phyloP scores from a whole-genome alignment of 2,329 filamentous ascomycete genomes.

The Phialocephala subalpina region DNA sequence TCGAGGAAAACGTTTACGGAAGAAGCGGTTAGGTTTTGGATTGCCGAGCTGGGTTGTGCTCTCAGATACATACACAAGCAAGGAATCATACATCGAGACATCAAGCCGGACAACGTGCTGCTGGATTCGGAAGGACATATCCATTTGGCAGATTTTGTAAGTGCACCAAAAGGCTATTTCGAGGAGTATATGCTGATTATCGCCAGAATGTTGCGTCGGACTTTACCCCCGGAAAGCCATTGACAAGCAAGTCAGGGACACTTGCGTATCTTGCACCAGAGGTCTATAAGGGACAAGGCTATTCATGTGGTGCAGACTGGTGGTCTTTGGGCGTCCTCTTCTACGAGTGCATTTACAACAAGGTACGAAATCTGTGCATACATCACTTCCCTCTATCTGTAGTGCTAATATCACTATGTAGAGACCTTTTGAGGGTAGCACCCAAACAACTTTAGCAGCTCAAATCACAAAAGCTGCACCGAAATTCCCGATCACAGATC shows the following conservation, averaged over 20 bases:
- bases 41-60: constrained; percentile 91
- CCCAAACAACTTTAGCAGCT: constrained; percentile 79
- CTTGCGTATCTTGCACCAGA: constrained; percentile 95
- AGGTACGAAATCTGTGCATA: constrained; percentile 61
- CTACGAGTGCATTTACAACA: constrained; percentile 99
- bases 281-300: constrained; percentile 90
- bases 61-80: constrained; percentile 86
- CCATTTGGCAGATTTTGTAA: constrained; percentile 95
- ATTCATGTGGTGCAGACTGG: constrained; percentile 93
- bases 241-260: constrained; percentile 97
- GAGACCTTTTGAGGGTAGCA: constrained; percentile 93
- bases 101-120: constrained; percentile 92
- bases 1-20: constrained; percentile 98
- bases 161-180: constrained; percentile 46
- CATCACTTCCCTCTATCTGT: not conserved
- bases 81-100: constrained; percentile 88
- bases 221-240: constrained; percentile 78
- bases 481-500: constrained; percentile 90
- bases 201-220: constrained; percentile 93
- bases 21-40: constrained; percentile 96
- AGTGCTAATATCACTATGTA: constrained; percentile 47
- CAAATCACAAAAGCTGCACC: constrained; percentile 84
- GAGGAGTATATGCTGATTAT: constrained; percentile 45
- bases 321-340: constrained; percentile 99
- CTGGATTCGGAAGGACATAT: constrained; percentile 92